A percentile compares a stretch with the other conserved stretches of the same genome.
These are phyloP conservation scores for Discostella stelligeroides DNA, from an alignment of 108 stramenopile species.

Conservation along the genomic window DNA sequence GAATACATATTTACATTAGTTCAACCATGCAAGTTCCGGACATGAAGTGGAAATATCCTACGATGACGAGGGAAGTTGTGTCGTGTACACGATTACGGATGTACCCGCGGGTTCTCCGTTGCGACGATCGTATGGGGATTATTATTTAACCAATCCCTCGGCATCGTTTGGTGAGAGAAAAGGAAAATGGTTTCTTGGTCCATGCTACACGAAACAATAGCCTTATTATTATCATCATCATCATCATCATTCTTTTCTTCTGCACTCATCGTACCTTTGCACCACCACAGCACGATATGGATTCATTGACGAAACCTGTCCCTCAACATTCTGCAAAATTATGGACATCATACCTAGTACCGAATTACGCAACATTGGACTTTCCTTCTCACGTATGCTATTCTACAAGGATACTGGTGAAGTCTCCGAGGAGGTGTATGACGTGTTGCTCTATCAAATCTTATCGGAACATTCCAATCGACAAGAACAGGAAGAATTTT, in stretches of 20 bases:
- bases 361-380: conserved; percentile 61
- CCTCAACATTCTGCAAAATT: conserved; percentile 65
- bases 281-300: conserved; percentile 52
- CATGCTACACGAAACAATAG: too few relatives aligned
- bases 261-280: too few relatives aligned
- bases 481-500: conserved; percentile 46
- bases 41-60: conserved; percentile 55
- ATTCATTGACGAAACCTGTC: conserved; percentile 62
- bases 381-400: conserved; percentile 59
- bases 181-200: too few relatives aligned
- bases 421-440: conserved; percentile 57
- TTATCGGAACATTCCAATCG: conserved; percentile 30
- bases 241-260: too few relatives aligned
- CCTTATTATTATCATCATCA: neutral
- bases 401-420: conserved; percentile 70
- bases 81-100: conserved; percentile 50
- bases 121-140: conserved; percentile 53
- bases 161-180: conserved; percentile 51
- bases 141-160: conserved; percentile 57
- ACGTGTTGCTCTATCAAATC: conserved; percentile 56
- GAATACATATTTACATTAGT: too few relatives aligned
- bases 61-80: conserved; percentile 60
- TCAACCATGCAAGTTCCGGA: conserved; percentile 57
- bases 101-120: conserved; percentile 64
- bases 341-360: conserved; percentile 51